Evolutionary conservation across 108 stramenopile genomes (phyloP).

Genomic region (Licmophora abbreviata): DNA sequence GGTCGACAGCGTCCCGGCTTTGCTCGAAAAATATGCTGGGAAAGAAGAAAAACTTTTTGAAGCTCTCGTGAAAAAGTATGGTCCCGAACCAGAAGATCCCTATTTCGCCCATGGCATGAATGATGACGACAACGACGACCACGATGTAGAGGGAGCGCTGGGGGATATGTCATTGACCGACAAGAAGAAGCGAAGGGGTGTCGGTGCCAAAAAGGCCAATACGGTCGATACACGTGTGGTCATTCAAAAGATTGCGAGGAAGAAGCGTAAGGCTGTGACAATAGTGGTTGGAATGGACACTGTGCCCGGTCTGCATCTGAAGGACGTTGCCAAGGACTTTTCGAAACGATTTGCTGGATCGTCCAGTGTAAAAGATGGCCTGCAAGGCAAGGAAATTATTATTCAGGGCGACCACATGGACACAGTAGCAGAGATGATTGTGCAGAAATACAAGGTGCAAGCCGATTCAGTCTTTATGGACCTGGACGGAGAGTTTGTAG

Average conservation of each 20-base stretch:
- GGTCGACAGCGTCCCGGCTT: slow-evolving; percentile 46
- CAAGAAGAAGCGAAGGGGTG: slow-evolving; percentile 75
- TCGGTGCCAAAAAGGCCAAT: slow-evolving; percentile 50
- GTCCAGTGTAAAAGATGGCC: slow-evolving; percentile 85
- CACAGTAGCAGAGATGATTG: slow-evolving; percentile 88
- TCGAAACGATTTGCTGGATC: slow-evolving; percentile 90
- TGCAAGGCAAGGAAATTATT: slow-evolving; percentile 78
- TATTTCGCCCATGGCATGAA: slow-evolving; percentile 45
- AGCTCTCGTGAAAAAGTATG: slow-evolving; percentile 83
- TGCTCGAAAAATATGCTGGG: slow-evolving; percentile 82
- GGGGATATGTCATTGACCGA: slow-evolving; percentile 13
- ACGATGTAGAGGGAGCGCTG: slow-evolving; percentile 21
- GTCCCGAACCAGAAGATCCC: slow-evolving; percentile 83
- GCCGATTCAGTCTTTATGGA: slow-evolving; percentile 66
- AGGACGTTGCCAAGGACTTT: slow-evolving; percentile 90
- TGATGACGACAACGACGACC: slow-evolving; percentile 42
- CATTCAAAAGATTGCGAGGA: slow-evolving; percentile 71
- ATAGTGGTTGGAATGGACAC: slow-evolving; percentile 89
- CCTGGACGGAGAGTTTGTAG: slow-evolving; percentile 72
- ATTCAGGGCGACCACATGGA: slow-evolving; percentile 96
- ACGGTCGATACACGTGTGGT: slow-evolving; percentile 66
- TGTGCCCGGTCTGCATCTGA: slow-evolving; percentile 82
- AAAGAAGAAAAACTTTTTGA: slow-evolving; percentile 86
- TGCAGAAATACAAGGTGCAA: slow-evolving; percentile 70
- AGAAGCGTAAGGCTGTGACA: slow-evolving; percentile 84